phyloP scores from a whole-genome alignment of 805 yeast genomes.

The Suhomyces faveliae region DNA sequence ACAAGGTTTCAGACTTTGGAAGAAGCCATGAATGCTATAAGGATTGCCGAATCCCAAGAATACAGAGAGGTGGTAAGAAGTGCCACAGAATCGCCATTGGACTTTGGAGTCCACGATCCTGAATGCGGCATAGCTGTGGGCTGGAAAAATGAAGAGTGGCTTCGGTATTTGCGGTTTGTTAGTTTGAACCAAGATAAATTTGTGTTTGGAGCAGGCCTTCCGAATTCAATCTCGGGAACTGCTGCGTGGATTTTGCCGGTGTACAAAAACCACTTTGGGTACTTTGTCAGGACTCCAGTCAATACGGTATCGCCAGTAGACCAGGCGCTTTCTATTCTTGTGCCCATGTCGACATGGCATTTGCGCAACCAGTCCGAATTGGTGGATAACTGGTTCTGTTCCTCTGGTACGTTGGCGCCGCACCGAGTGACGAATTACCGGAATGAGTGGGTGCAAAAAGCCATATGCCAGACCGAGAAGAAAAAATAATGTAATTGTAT shows the following conservation, averaged over 20 bases:
- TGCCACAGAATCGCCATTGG: background rate
- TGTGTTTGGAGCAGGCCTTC: background rate
- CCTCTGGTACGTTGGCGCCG: background rate
- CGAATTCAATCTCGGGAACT: background rate
- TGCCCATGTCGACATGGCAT: slow-evolving; percentile 5
- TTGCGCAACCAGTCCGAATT: slow-evolving; percentile 1
- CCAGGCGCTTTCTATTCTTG: slow-evolving; percentile 4
- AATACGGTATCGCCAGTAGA: slow-evolving; percentile 1
- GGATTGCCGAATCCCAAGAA: background rate
- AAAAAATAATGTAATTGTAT: too few relatives aligned
- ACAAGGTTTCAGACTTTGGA: background rate
- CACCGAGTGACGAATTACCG: background rate
- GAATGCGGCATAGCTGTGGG: background rate
- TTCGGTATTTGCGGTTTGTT: background rate
- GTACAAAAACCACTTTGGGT: background rate
- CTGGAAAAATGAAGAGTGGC: slow-evolving; percentile 2
- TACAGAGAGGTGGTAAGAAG: background rate
- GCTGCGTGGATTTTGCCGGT: slow-evolving; percentile 3
- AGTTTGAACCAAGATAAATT: background rate
- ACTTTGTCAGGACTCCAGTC: slow-evolving; percentile 4
- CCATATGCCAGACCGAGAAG: background rate
- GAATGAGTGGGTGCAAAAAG: slow-evolving; percentile 1
- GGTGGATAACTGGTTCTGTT: slow-evolving; percentile 3
- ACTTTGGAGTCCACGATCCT: background rate
- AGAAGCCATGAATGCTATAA: background rate